Conservation (phyloP, 1,284 basidiomycete genomes). For the Psilocybe mexicana region DNA sequence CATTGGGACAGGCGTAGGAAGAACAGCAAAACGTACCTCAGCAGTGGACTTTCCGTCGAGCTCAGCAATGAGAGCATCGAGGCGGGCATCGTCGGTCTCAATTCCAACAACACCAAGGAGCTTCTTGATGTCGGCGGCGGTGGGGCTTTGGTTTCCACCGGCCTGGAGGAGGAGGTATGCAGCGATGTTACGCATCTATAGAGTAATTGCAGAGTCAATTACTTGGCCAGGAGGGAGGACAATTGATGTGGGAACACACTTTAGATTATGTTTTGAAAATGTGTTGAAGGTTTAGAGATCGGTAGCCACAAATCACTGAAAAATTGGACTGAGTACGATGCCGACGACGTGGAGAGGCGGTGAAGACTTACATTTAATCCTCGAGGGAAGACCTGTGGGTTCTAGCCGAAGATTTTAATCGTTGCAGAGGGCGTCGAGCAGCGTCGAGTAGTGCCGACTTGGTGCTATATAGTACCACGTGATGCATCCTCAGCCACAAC, state of each 20-base stretch:
- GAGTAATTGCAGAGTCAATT: slow-evolving; percentile 5
- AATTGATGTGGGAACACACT: slow-evolving; percentile 12
- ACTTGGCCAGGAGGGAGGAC: not conserved
- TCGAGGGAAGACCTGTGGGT: slow-evolving; percentile 85
- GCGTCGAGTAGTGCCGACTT: slow-evolving; percentile 15
- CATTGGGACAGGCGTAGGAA: not conserved
- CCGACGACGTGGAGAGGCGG: not conserved
- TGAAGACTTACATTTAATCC: slow-evolving; percentile 66
- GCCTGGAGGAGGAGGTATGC: slow-evolving; percentile 97
- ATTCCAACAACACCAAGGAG: slow-evolving; percentile 89
- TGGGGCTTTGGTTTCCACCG: slow-evolving; percentile 91
- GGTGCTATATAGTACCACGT: slow-evolving; percentile 61
- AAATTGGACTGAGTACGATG: slow-evolving; percentile 5
- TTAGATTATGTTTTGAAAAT: slow-evolving; percentile 25
- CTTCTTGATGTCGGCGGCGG: slow-evolving; percentile 87
- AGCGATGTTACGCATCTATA: slow-evolving; percentile 94
- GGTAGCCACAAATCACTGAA: slow-evolving; percentile 88
- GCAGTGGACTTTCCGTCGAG: slow-evolving; percentile 91
- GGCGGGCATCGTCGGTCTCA: slow-evolving; percentile 84
- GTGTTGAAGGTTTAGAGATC: slow-evolving; percentile 38
- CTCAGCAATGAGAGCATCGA: slow-evolving; percentile 89
- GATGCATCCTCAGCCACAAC: slow-evolving; percentile 43
- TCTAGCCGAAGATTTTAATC: slow-evolving; percentile 64
- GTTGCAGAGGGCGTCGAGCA: slow-evolving; percentile 11
- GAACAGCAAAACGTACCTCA: slow-evolving; percentile 48